Base-by-base conservation (phyloP, 148 eudicot species). In the Nyssa sinensis region DNA sequence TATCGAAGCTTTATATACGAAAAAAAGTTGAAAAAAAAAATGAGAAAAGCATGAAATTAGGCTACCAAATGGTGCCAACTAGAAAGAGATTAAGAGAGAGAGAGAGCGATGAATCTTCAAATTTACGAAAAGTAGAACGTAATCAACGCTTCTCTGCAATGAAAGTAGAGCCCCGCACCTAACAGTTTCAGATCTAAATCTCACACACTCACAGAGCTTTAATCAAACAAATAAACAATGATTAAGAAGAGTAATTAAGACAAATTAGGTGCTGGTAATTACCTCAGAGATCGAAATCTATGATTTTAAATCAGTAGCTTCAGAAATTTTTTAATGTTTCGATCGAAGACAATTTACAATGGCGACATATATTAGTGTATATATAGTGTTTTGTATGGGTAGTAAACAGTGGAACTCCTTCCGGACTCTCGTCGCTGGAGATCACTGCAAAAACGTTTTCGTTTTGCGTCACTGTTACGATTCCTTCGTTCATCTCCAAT, bases 11-110 rank as follows among this genome's bases (percentile, higher is more conserved):
- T 30, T 62, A 49, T 69, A 76, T 62, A 49, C 29, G 31, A 1
- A 0, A 57, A 67, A 44, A 0, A 10, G 8, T 39, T 33, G n/a
- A 23, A 37, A 23, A 67, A 16, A 64, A 23, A 16, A 33, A 63
- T 10, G 37, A 34, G 53, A 24, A n/a, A 69, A 67, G 53, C 51
- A 30, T 29, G 49, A 49, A 57, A 74, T 31, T 14, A 44, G 57
- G 29, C 75, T 71, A 79, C 82, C 77, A 81, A 64, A 78, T 73
- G 51, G 5, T 49, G 80, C 77, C 86, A 78, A 77, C 84, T 3
- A 76, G 82, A 75, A 64, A 82, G 83, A 83, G 77, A 73, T 7
- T 10, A 24, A 7, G n/a, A 24, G 49, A 41, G 69, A 69, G 23
- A 49, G 37, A 72, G 58, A 66, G 37, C 41, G 51, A 58, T 29